Percentiles rank a stretch among this genome's conserved stretches.
phyloP scores from a whole-genome alignment of 257 asterid species.

The Haberlea rhodopensis region DNA sequence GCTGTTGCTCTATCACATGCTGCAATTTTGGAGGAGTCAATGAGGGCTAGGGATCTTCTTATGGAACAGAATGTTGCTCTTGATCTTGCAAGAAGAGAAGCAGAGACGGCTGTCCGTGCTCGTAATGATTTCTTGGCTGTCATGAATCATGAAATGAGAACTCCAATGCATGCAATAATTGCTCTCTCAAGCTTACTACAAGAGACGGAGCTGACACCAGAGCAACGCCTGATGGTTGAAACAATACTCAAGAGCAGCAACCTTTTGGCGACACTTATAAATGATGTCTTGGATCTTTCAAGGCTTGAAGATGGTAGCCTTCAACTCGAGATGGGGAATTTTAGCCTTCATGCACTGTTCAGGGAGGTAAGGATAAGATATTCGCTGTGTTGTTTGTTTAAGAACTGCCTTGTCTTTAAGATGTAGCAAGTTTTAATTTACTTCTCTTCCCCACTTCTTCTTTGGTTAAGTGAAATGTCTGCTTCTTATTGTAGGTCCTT shows the following conservation, averaged over 20 bases:
- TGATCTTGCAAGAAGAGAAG: conserved; percentile 91
- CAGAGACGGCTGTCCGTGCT: conserved; percentile 95
- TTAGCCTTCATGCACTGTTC: conserved; percentile 79
- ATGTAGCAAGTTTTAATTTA: not conserved
- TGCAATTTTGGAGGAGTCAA: conserved; percentile 94
- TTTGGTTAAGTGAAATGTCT: conserved; percentile 28
- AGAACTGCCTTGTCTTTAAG: not conserved
- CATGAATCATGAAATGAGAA: conserved; percentile 99
- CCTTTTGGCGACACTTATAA: conserved; percentile 89
- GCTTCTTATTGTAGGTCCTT: conserved; percentile 50
- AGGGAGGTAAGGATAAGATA: conserved; percentile 53
- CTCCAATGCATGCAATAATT: conserved; percentile 95
- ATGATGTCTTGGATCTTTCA: conserved; percentile 95
- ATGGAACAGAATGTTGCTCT: conserved; percentile 92
- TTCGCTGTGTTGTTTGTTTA: conserved; percentile 1
- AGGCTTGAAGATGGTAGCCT: conserved; percentile 98
- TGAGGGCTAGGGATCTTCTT: conserved; percentile 94
- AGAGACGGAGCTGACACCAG: conserved; percentile 86
- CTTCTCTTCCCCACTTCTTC: conserved; percentile 17
- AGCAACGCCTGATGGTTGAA: conserved; percentile 98
- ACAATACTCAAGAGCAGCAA: conserved; percentile 94
- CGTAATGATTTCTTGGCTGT: conserved; percentile 96
- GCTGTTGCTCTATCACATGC: conserved; percentile 99
- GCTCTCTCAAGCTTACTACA: conserved; percentile 87
- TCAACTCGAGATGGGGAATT: conserved; percentile 72